Conservation (phyloP, 2,329 filamentous ascomycete species). For the Ophiostoma triangulosporum region DNA sequence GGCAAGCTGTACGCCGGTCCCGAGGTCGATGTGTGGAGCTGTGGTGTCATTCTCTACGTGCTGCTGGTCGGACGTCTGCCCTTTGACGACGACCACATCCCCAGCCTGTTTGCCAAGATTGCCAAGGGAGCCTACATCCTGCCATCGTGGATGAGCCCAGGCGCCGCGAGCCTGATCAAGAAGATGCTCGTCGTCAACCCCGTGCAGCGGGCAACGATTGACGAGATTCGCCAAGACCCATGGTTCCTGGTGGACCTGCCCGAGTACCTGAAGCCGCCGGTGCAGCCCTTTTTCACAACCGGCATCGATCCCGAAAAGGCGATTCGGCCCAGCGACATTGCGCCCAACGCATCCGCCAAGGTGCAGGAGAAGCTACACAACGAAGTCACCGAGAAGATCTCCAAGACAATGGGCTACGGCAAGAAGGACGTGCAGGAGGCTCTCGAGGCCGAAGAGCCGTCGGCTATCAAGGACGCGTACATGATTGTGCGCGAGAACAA, state of each 20-base stretch:
- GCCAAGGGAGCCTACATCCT: slow-evolving; percentile 87
- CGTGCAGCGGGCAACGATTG: slow-evolving; percentile 83
- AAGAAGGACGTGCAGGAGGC: slow-evolving; percentile 93
- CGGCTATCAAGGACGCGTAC: slow-evolving; percentile 97
- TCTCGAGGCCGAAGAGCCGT: slow-evolving; percentile 80
- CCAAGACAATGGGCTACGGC: slow-evolving; percentile 95
- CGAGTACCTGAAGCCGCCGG: slow-evolving; percentile 71
- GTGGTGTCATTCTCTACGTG: slow-evolving; percentile 81
- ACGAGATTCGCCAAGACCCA: slow-evolving; percentile 81
- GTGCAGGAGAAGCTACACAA: slow-evolving; percentile 85
- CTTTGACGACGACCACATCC: slow-evolving; percentile 98
- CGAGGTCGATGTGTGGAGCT: slow-evolving; percentile 97
- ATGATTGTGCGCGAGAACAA: slow-evolving; percentile 97
- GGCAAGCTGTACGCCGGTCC: slow-evolving; percentile 95
- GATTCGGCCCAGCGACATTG: slow-evolving; percentile 71
- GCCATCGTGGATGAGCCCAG: slow-evolving; percentile 77
- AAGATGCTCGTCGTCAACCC: slow-evolving; percentile 94
- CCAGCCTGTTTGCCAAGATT: slow-evolving; percentile 94
- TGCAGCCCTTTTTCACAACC: slow-evolving; percentile 85
- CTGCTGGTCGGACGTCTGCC: slow-evolving; percentile 71
- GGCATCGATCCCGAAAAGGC: slow-evolving; percentile 89
- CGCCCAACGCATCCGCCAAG: slow-evolving; percentile 61
- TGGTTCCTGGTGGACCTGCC: slow-evolving; percentile 89
- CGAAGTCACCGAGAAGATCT: slow-evolving; percentile 86
- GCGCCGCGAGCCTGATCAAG: slow-evolving; percentile 70